A percentile compares a stretch with the other conserved stretches of the same genome.
Conservation (phyloP, 169 alveolate genomes). For the Theileria parva region DNA sequence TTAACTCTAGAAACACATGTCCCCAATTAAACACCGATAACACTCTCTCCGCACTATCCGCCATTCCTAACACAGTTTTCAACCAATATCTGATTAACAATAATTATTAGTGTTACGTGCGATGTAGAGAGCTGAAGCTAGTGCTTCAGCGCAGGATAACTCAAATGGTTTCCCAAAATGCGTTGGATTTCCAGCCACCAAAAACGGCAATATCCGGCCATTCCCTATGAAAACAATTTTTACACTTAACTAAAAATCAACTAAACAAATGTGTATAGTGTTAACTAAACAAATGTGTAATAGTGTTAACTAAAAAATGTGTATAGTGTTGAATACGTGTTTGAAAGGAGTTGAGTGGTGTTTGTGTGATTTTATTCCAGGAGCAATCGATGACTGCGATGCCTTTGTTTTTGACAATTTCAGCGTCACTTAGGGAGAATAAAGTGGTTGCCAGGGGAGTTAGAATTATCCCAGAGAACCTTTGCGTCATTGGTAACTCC, state of each 20-base stretch:
- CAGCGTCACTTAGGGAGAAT: constrained; percentile 84
- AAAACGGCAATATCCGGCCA: constrained; percentile 82
- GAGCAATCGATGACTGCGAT: constrained; percentile 94
- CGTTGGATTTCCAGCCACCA: constrained; percentile 93
- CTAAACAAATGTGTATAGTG: neutral
- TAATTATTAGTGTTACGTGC: constrained; percentile 68
- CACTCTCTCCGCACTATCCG: constrained; percentile 76
- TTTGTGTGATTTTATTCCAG: constrained; percentile 89
- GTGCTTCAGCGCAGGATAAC: constrained; percentile 94
- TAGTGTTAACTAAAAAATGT: neutral
- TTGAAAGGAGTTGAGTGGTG: constrained; percentile 66
- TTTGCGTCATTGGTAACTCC: constrained; percentile 68
- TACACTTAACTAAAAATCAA: neutral
- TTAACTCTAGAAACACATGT: constrained; percentile 80
- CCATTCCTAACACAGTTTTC: constrained; percentile 24
- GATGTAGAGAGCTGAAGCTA: constrained; percentile 89
- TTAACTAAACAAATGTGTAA: neutral
- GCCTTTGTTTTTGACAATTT: constrained; percentile 81
- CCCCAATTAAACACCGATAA: constrained; percentile 88
- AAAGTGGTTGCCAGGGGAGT: constrained; percentile 86
- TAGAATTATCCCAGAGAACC: constrained; percentile 86
- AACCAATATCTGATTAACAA: neutral
- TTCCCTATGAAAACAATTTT: constrained; percentile 6
- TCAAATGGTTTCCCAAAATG: constrained; percentile 93
- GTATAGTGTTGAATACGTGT: constrained; percentile 14